Percentiles rank a stretch among this genome's conserved stretches.
Conservation (phyloP, 345 rosid species). For the Noccaea bulbosa region DNA sequence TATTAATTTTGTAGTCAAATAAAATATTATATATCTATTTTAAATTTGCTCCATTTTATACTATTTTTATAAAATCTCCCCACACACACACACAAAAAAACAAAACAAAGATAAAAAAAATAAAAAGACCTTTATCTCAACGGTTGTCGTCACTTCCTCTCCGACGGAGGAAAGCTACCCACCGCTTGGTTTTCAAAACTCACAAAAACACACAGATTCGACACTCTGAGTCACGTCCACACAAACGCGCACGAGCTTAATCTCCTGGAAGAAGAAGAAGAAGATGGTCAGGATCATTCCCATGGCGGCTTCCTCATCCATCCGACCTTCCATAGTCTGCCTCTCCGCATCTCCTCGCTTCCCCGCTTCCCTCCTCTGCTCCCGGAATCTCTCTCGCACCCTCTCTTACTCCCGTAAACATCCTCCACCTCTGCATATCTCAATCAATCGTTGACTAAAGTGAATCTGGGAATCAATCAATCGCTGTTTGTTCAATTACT, state of each 20-base stretch:
- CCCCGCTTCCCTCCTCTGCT: conserved; percentile 44
- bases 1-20: no score
- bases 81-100: no score
- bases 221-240: background rate
- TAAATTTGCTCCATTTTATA: background rate
- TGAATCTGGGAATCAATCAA: background rate
- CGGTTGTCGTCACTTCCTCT: conserved; percentile 31
- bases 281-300: conserved; percentile 70
- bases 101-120: background rate
- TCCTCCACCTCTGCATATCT: background rate
- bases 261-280: background rate
- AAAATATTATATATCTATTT: no score
- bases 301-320: conserved; percentile 84
- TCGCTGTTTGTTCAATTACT: conserved; percentile 2
- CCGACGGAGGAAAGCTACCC: conserved; percentile 26
- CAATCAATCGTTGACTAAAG: background rate
- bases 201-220: conserved; percentile 1
- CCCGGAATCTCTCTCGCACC: conserved; percentile 49
- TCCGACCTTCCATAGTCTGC: conserved; percentile 68
- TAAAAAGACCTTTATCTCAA: conserved; percentile 9
- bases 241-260: background rate
- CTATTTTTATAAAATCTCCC: background rate
- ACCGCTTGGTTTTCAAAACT: conserved; percentile 12
- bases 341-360: conserved; percentile 52
- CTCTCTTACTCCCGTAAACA: conserved; percentile 52